These are phyloP conservation scores for Petunia hybrid DNA, from an alignment of 305 asterid species.

Conservation along the genomic window DNA sequence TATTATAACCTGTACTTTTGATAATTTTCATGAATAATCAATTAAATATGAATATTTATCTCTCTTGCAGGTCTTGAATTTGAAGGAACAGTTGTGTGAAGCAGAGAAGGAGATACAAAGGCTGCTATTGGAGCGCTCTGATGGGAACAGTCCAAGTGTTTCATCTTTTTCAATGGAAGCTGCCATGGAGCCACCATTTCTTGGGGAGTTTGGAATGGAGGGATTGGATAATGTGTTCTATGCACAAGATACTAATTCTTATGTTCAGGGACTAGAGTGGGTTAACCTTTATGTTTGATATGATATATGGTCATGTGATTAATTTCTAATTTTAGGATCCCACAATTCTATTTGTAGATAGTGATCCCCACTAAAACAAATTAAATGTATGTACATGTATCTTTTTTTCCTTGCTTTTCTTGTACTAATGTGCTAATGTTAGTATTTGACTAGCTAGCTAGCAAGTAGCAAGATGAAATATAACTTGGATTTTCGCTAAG, in stretches of 20 bases:
- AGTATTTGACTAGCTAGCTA: slow-evolving; percentile 25
- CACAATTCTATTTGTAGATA: slow-evolving; percentile 30
- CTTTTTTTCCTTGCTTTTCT: not conserved
- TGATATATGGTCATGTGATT: slow-evolving; percentile 17
- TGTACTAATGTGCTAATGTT: slow-evolving; percentile 1
- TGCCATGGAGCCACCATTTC: slow-evolving; percentile 55
- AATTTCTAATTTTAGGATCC: slow-evolving; percentile 28
- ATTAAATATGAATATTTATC: not conserved
- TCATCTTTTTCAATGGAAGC: slow-evolving; percentile 68
- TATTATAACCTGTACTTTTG: not conserved
- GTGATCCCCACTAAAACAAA: slow-evolving; percentile 21
- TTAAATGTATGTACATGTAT: slow-evolving; percentile 13
- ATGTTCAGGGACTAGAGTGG: slow-evolving; percentile 53
- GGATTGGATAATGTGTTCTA: slow-evolving; percentile 59
- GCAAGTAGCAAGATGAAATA: slow-evolving; percentile 26
- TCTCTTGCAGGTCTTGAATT: slow-evolving; percentile 57
- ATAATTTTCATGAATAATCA: not conserved
- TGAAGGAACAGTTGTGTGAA: slow-evolving; percentile 66
- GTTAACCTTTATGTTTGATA: slow-evolving; percentile 38
- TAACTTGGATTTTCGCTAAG: not conserved
- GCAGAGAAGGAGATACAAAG: slow-evolving; percentile 68
- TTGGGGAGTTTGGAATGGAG: slow-evolving; percentile 66
- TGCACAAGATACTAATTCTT: slow-evolving; percentile 38
- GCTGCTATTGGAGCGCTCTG: slow-evolving; percentile 44
- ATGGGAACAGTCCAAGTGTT: slow-evolving; percentile 57